Evolutionary conservation across 1,284 basidiomycete genomes (phyloP).

Genomic region (Malassezia slooffiae): DNA sequence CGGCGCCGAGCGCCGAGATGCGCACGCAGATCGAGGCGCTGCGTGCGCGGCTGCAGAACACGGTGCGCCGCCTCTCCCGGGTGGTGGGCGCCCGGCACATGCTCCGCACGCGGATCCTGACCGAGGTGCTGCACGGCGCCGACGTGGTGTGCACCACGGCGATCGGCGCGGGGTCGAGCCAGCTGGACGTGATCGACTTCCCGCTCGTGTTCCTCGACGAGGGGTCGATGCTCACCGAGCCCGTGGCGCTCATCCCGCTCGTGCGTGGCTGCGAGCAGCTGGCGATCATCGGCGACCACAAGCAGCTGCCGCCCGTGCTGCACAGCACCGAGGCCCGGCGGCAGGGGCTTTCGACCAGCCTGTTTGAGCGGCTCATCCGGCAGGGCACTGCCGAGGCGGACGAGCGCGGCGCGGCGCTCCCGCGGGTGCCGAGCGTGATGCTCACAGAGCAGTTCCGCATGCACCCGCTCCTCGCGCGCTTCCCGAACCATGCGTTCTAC

Average conservation of each 20-base stretch:
- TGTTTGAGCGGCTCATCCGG: constrained; percentile 78
- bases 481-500: constrained; percentile 77
- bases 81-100: constrained; percentile 30
- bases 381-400: constrained; percentile 50
- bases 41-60: constrained; percentile 17
- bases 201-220: constrained; percentile 89
- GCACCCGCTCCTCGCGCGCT: constrained; percentile 77
- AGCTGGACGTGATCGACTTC: constrained; percentile 59
- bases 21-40: not conserved
- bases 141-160: constrained; percentile 48
- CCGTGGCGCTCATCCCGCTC: constrained; percentile 50
- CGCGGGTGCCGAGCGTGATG: constrained; percentile 52
- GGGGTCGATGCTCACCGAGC: constrained; percentile 89
- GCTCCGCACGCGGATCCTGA: constrained; percentile 39
- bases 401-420: constrained; percentile 51
- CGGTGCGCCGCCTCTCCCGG: constrained; percentile 26
- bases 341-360: constrained; percentile 63
- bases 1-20: not conserved
- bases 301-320: constrained; percentile 86
- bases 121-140: constrained; percentile 43
- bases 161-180: constrained; percentile 22
- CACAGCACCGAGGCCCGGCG: constrained; percentile 51
- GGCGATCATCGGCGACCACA: constrained; percentile 86
- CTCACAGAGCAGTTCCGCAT: constrained; percentile 86
- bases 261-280: constrained; percentile 58